These are phyloP conservation scores for Rosa lucieae DNA, from an alignment of 306 rosid genomes.

Conservation along the genomic window DNA sequence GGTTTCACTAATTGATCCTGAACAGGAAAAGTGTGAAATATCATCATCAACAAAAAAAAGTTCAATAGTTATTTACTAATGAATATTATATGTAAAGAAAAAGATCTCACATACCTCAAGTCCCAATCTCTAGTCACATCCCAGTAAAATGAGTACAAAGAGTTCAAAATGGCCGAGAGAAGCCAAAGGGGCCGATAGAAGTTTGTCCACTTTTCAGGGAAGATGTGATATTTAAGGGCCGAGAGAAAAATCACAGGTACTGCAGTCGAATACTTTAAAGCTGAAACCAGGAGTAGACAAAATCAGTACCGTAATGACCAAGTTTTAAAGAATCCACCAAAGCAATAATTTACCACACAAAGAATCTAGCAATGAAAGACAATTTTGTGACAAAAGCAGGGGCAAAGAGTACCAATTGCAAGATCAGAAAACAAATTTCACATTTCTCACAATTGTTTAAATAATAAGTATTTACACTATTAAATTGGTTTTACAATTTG, in stretches of 20 bases:
- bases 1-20: neutral
- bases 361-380: neutral
- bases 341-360: neutral
- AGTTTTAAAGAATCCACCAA: slow-evolving; percentile 5
- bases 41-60: neutral
- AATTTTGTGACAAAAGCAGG: neutral
- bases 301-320: slow-evolving; percentile 23
- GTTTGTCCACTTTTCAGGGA: slow-evolving; percentile 77
- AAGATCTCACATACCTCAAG: slow-evolving; percentile 62
- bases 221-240: slow-evolving; percentile 90
- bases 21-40: neutral
- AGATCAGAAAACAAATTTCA: neutral
- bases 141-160: slow-evolving; percentile 97
- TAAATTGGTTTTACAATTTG: neutral
- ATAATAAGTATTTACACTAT: neutral
- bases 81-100: slow-evolving; percentile 9
- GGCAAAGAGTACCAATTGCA: neutral
- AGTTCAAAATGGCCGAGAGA: slow-evolving; percentile 82
- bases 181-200: slow-evolving; percentile 98
- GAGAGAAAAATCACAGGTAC: slow-evolving; percentile 94
- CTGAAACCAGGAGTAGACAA: slow-evolving; percentile 64
- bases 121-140: slow-evolving; percentile 99
- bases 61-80: neutral
- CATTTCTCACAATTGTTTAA: neutral
- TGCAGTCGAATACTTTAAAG: slow-evolving; percentile 90